phyloP scores from a whole-genome alignment of 1,284 basidiomycete species.

The Leccinum subrobustum region DNA sequence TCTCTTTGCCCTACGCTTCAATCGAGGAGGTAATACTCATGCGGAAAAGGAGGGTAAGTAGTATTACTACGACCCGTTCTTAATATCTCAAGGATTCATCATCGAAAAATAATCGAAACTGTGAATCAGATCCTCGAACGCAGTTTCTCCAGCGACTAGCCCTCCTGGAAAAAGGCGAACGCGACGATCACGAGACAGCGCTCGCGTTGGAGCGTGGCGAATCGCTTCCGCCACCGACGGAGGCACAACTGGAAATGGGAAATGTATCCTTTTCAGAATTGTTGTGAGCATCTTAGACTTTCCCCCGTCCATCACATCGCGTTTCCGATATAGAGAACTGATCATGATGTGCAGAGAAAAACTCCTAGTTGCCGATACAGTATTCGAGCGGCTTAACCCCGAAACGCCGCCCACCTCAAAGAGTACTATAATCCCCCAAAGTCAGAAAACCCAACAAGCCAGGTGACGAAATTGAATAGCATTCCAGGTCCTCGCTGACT shows the following conservation, averaged over 20 bases:
- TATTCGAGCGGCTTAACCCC: background rate
- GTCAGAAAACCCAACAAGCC: background rate
- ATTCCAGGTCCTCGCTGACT: background rate
- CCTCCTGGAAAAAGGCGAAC: conserved; percentile 20
- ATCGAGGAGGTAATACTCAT: background rate
- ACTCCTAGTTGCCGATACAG: conserved; percentile 11
- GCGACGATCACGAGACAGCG: conserved; percentile 19
- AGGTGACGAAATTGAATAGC: conserved; percentile 1
- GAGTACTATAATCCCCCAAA: background rate
- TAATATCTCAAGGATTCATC: background rate
- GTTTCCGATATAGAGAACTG: background rate
- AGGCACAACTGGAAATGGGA: conserved; percentile 19
- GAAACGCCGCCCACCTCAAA: background rate
- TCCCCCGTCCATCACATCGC: background rate
- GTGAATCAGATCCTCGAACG: conserved; percentile 8
- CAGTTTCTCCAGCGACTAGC: conserved; percentile 10
- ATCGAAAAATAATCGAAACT: background rate
- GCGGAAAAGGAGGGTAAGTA: conserved; percentile 8
- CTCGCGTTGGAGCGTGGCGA: conserved; percentile 14
- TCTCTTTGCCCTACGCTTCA: background rate
- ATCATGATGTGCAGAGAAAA: conserved; percentile 13
- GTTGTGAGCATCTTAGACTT: conserved; percentile 10
- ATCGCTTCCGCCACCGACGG: conserved; percentile 18
- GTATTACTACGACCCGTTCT: background rate
- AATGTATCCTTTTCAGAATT: conserved; percentile 16